Base-by-base conservation (phyloP, 495 filamentous ascomycete species). In the Amniculicola lignicola region DNA sequence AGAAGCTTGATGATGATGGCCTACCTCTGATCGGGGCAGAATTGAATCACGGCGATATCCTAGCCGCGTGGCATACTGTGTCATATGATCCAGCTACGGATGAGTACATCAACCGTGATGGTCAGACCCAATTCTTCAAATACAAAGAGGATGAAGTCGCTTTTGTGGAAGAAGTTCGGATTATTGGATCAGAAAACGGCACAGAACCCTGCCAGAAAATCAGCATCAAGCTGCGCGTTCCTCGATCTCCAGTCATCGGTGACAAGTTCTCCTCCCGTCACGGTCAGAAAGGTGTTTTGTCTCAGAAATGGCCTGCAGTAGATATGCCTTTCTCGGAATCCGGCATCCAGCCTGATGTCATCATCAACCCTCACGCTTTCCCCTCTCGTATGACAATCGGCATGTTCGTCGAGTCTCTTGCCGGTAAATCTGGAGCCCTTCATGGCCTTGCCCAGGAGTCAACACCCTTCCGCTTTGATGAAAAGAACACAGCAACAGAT, bases 361-460 rank as follows among this genome's bases (percentile, higher is more conserved):
- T 98, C 68, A 98, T 98, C 76, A 98, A 98, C 73, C 93, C 93
- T 54, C 93, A 98, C 79, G 93, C 93, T 71, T 98, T 98, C 80
- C 93, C 93, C n/a, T 97, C 93, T 51, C 92, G 93, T 72, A 98
- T 98, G 93, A 98, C 93, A 21, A 98, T 98, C 69, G 93, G 93
- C 69, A 96, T 97, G 86, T 96, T 98, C 75, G 85, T 98, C 62
- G 93, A 98, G 73, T 96, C 91, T 5, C 80, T 98, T 56, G 93
- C 93, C 19, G 93, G 93, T 27, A 98, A 98, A 74, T 80, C 91
- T 15, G 93, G 93, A 10, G 87, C 93, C 25, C 80, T 98, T 44
- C 93, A 98, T 67, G 93, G 93, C 31, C 79, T 95, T 24, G 86
- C 93, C 10, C 93, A 97, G 74, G 93, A 98, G 68, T 89, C 81